These are phyloP conservation scores for Ophiostoma piceae DNA, from an alignment of 2,329 filamentous ascomycete species.

Conservation along the genomic window DNA sequence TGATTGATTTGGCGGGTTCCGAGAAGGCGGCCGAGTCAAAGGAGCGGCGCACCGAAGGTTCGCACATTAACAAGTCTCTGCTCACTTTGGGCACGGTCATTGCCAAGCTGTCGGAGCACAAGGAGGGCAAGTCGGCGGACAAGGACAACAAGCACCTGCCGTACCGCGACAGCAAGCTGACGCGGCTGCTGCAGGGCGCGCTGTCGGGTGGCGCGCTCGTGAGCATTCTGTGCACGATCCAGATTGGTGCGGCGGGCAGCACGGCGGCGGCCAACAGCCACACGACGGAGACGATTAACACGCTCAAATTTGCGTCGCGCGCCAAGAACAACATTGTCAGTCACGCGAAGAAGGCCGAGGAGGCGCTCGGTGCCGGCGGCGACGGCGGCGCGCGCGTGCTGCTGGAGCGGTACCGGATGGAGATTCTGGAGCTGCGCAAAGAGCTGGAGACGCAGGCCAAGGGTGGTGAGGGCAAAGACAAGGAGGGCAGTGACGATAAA, in stretches of 20 bases:
- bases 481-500: no score
- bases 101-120: constrained; percentile 80
- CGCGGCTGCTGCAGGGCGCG: constrained; percentile 83
- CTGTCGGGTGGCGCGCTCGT: constrained; percentile 90
- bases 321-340: constrained; percentile 98
- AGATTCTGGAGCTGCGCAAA: constrained; percentile 74
- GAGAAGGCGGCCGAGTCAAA: constrained; percentile 95
- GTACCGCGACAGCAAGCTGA: constrained; percentile 96
- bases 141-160: constrained; percentile 90
- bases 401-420: constrained; percentile 86
- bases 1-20: constrained; percentile 94
- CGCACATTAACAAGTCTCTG: constrained; percentile 97
- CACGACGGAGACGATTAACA: constrained; percentile 86
- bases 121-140: constrained; percentile 71
- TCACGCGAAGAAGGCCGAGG: constrained; percentile 90
- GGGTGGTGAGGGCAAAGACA: constrained; percentile 49
- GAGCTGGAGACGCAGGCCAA: constrained; percentile 83
- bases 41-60: constrained; percentile 87
- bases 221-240: constrained; percentile 95
- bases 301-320: constrained; percentile 90
- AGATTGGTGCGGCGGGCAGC: constrained; percentile 73
- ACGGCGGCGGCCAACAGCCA: constrained; percentile 67
- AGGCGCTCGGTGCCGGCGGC: constrained; percentile 72
- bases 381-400: constrained; percentile 83
- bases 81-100: constrained; percentile 95